Base-by-base conservation (phyloP, 164 flowering plant species). In the Pachysandra terminalis region DNA sequence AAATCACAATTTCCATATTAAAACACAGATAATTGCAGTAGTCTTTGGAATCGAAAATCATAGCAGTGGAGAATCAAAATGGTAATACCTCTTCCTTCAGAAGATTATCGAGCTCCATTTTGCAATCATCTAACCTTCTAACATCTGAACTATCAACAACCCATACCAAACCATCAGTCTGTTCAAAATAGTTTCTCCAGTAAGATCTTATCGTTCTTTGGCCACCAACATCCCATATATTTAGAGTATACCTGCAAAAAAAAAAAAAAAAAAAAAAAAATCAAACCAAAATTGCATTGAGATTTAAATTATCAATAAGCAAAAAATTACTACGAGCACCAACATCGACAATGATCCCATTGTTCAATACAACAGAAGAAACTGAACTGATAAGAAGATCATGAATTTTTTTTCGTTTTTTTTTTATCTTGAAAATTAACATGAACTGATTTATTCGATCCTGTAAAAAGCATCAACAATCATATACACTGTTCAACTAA, bases 161-260 rank as follows among this genome's bases (percentile, higher is more conserved):
- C 99, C 98, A 96, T 16, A 96, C 86, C 80, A 96, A 82, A 19
- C 99, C 99, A 85, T 96, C 99, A 52, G 97, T 93, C 73, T 93
- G 93, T 80, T 96, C 99, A 75, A 96, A 96, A 75, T 96, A 96
- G 81, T 96, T 96, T 79, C 99, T 88, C 99, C 99, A 96, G 56
- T 96, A 96, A 0, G 99, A 87, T 71, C 99, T 82, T 66, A 96
- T 96, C 2, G 99, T 90, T 68, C 79, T 89, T 71, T 96, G 99
- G 26, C 99, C 99, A 35, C 98, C 98, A 61, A 96, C 90, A 83
- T 96, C 99, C 99, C 99, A 96, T 76, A 96, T 96, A 73, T 96
- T 93, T 23, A 90, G 86, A 0, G 81, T 84, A 70, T 96, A 96
- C 90, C 98, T 91, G 80, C 60, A 64, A 74, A 51, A 21, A 51